A percentile compares a stretch with the other conserved stretches of the same genome.
phyloP scores from a whole-genome alignment of 352 stramenopile genomes.

The Globisporangium cylindrosporum region DNA sequence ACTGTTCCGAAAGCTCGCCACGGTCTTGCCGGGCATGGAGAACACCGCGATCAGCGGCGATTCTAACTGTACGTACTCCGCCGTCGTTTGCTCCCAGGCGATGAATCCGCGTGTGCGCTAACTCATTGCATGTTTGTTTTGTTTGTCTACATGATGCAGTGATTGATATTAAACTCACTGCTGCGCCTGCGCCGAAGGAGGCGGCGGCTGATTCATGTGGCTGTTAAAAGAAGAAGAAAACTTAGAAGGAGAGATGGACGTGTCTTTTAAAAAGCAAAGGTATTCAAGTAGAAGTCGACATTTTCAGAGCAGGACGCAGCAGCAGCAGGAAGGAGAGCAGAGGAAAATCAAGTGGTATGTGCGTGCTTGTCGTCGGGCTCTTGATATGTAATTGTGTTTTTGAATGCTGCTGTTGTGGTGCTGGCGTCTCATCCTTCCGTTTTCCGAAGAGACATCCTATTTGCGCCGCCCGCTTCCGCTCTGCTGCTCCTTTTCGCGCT shows the following conservation, averaged over 20 bases:
- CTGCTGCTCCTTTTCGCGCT: constrained; percentile 76
- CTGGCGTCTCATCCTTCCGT: background rate
- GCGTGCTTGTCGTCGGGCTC: constrained; percentile 17
- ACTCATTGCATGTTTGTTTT: background rate
- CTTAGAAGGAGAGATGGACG: constrained; percentile 12
- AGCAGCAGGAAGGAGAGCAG: constrained; percentile 10
- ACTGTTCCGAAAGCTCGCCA: constrained; percentile 98
- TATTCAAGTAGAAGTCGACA: constrained; percentile 18
- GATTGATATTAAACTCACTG: constrained; percentile 88
- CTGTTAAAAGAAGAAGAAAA: constrained; percentile 38
- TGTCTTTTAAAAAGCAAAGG: constrained; percentile 19
- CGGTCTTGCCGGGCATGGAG: constrained; percentile 95
- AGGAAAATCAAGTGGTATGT: constrained; percentile 26
- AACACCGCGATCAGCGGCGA: constrained; percentile 88
- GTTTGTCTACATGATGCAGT: constrained; percentile 33
- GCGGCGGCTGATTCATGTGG: constrained; percentile 60
- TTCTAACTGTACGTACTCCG: constrained; percentile 69
- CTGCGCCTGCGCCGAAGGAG: constrained; percentile 76
- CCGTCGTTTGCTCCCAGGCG: background rate
- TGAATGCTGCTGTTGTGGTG: constrained; percentile 1
- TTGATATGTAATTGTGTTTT: constrained; percentile 11
- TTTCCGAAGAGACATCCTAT: constrained; percentile 21
- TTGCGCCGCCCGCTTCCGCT: constrained; percentile 48
- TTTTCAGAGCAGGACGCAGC: constrained; percentile 20
- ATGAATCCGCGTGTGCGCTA: background rate